These are phyloP conservation scores for Ochromonas danica DNA, from an alignment of 108 stramenopile genomes.

Conservation along the genomic window DNA sequence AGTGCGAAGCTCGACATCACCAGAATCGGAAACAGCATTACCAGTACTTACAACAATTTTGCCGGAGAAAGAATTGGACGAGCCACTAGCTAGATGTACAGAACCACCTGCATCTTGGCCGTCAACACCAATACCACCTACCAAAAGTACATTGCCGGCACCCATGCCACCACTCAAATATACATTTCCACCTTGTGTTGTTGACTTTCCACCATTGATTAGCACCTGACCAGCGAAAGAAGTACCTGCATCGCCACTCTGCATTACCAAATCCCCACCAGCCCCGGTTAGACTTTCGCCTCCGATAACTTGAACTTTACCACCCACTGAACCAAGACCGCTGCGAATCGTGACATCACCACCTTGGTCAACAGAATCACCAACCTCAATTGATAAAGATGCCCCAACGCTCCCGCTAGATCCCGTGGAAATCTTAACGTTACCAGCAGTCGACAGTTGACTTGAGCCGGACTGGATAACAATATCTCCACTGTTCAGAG, in stretches of 20 bases:
- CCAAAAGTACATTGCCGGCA: too few species aligned
- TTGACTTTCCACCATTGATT: not conserved
- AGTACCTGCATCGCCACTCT: not conserved
- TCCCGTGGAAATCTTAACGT: not conserved
- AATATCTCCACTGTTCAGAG: not conserved
- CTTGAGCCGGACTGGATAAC: not conserved
- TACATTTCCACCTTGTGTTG: too few species aligned
- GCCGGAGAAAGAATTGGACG: too few species aligned
- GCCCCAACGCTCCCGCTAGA: not conserved
- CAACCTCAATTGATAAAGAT: not conserved
- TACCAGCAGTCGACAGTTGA: not conserved
- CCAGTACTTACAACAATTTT: not conserved
- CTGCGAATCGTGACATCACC: too few species aligned
- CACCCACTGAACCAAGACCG: too few species aligned
- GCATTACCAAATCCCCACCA: constrained; percentile 16
- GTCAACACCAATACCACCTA: too few species aligned
- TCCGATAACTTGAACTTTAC: not conserved
- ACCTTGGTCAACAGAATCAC: too few species aligned
- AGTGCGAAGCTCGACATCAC: not conserved
- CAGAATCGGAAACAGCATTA: not conserved
- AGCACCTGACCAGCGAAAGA: not conserved
- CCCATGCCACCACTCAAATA: too few species aligned
- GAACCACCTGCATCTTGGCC: too few species aligned
- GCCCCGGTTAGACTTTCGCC: not conserved
- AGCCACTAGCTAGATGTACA: too few species aligned